These are phyloP conservation scores for Cordyceps farinosa DNA, from an alignment of 2,329 filamentous ascomycete species.

Conservation along the genomic window DNA sequence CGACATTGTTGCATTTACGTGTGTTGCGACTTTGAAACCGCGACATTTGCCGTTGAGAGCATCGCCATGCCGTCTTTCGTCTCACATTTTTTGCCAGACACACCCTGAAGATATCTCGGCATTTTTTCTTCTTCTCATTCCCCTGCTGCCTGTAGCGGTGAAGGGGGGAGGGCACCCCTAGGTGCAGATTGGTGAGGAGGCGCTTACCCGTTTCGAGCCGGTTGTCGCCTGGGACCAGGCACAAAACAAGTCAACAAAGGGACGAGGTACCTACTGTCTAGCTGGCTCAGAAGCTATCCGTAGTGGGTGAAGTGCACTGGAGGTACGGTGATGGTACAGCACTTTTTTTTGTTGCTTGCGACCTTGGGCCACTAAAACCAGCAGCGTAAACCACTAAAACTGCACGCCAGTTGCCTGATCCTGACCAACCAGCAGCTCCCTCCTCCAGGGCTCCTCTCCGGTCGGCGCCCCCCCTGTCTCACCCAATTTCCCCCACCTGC, in stretches of 20 bases:
- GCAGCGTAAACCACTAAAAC: slow-evolving; percentile 5
- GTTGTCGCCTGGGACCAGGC: not conserved
- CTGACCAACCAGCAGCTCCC: slow-evolving; percentile 8
- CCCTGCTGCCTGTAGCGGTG: slow-evolving; percentile 10
- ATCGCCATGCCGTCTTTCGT: not conserved
- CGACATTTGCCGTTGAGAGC: not conserved
- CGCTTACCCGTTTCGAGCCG: not conserved
- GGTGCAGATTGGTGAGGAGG: slow-evolving; percentile 3
- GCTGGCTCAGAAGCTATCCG: not conserved
- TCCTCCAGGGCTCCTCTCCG: slow-evolving; percentile 14
- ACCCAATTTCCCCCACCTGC: slow-evolving; percentile 47
- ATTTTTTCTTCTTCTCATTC: not conserved
- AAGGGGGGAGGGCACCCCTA: no score
- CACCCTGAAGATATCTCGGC: not conserved
- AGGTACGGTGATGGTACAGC: not conserved
- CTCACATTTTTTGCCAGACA: not conserved
- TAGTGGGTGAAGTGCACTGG: not conserved
- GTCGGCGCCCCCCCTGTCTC: slow-evolving; percentile 29
- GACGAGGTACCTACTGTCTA: slow-evolving; percentile 2
- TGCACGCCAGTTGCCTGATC: not conserved
- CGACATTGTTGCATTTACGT: not conserved
- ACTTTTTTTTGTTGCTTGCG: not conserved
- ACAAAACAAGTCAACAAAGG: slow-evolving; percentile 10
- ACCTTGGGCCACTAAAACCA: slow-evolving; percentile 6
- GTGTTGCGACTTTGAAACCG: not conserved